A percentile compares a stretch with the other conserved stretches of the same genome.
Evolutionary conservation across 805 yeast species (phyloP).

Genomic region (Schizosaccharomyces pombe): ASM294v3 CU329670.1:1701001-1701500

Average conservation of each 20-base stretch:
- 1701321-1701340: background rate
- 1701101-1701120: conserved; percentile 53
- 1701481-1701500: conserved; percentile 91
- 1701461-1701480: conserved; percentile 85
- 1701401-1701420: conserved; percentile 29
- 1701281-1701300: conserved; percentile 56
- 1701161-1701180: background rate
- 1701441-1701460: conserved; percentile 41
- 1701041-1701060: background rate
- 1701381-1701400: conserved; percentile 85
- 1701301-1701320: background rate
- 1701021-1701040: background rate
- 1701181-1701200: no score
- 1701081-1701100: conserved; percentile 10
- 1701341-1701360: conserved; percentile 6
- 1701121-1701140: conserved; percentile 69
- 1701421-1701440: background rate
- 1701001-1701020: background rate
- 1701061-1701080: background rate
- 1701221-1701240: conserved; percentile 62
- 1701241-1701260: conserved; percentile 68
- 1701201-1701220: conserved; percentile 25
- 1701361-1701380: conserved; percentile 78
- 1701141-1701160: conserved; percentile 12
- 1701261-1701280: conserved; percentile 89